phyloP scores from a whole-genome alignment of 345 rosid species.

The Euphorbia lathyris region DNA sequence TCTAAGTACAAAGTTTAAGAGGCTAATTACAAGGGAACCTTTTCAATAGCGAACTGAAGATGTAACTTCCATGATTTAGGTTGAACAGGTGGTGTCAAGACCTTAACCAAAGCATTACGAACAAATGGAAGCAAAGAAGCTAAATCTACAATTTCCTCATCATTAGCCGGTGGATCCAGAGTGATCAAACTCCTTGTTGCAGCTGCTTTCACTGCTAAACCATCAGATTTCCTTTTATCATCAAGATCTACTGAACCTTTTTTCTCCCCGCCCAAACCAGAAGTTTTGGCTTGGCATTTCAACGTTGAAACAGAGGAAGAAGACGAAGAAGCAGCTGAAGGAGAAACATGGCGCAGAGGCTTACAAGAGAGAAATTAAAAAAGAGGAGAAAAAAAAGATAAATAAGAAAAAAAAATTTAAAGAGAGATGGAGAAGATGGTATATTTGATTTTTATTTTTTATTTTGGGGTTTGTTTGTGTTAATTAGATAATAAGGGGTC shows the following conservation, averaged over 20 bases:
- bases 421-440: too few species aligned
- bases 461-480: too few species aligned
- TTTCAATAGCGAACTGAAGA: slow-evolving; percentile 36
- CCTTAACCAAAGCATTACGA: slow-evolving; percentile 15
- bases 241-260: slow-evolving; percentile 8
- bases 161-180: slow-evolving; percentile 22
- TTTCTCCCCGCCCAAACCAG: slow-evolving; percentile 18
- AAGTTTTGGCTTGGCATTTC: slow-evolving; percentile 22
- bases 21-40: too few species aligned
- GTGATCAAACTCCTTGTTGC: slow-evolving; percentile 19
- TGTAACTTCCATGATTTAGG: slow-evolving; percentile 28
- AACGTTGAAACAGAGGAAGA: slow-evolving; percentile 16
- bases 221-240: slow-evolving; percentile 29
- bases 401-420: too few species aligned
- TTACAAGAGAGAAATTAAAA: too few species aligned
- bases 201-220: slow-evolving; percentile 26
- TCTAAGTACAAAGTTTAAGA: too few species aligned
- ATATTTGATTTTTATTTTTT: too few species aligned
- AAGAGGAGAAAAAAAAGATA: too few species aligned
- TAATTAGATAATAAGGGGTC: too few species aligned
- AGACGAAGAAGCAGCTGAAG: slow-evolving; percentile 19
- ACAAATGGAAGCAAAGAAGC: slow-evolving; percentile 21
- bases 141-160: slow-evolving; percentile 5
- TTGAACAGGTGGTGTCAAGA: slow-evolving; percentile 23
- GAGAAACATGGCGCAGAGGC: slow-evolving; percentile 8